Base-by-base conservation (phyloP, 768 basidiomycete species). In the Suillus ampliporus region DNA sequence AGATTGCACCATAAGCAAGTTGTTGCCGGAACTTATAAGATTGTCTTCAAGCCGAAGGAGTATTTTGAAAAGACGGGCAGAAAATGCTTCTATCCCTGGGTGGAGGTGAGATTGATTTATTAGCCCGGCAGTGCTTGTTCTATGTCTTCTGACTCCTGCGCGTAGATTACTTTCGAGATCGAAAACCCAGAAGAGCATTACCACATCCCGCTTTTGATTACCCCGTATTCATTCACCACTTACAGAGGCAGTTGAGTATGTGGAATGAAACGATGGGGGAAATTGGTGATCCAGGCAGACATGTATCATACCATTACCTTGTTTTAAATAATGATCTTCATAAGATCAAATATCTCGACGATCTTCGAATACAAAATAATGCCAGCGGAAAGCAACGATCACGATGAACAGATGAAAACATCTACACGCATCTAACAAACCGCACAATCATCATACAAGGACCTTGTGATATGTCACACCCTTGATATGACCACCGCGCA, bases 141-240 rank as follows among this genome's bases (percentile, higher is more conserved):
- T 23, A 40, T 26, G 10, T 17, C 37, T 23, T 37, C 54, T 40
- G 19, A 56, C 10, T 19, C 14, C n/a, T 46, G 56, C 41, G 67
- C 43, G 15, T 64, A 94, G 95, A 91, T 97, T 65, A 83, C 87
- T 1, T 97, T 97, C 75, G 79, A 80, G 26, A 84, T 95, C 56
- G 79, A 82, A 50, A 84, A 88, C 64, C 88, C 92, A 8, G 74
- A 83, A 57, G 91, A 96, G 69, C 94, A 97, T 69, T 90, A 95
- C 72, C 95, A 97, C 67, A 88, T 97, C 58, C 95, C 95, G 0
- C 80, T 97, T n/a, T 76, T 97, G 15, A 89, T 97, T 70, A 96
- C 92, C 73, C 94, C 95, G 5, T 94, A 89, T 76, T 91, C 91
- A 4, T 97, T 88, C 74, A 95, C 95, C 15, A 96, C 95, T 7